These are phyloP conservation scores for Xylariaceae sp. DNA, from an alignment of 2,329 filamentous ascomycete genomes.

Conservation along the genomic window DNA sequence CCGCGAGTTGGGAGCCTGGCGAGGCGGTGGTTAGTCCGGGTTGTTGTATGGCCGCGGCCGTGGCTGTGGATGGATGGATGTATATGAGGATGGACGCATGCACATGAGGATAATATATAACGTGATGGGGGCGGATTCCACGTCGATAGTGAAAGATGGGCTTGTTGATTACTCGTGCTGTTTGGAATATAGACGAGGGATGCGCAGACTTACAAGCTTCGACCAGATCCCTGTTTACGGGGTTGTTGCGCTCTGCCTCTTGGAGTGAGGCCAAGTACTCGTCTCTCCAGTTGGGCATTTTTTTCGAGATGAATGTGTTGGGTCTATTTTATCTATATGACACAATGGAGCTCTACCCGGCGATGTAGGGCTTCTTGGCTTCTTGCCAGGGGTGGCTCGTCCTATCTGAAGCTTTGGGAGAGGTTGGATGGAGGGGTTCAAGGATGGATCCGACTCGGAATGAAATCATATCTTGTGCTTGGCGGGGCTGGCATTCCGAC, in stretches of 20 bases:
- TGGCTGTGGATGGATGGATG: background rate
- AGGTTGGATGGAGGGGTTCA: no score
- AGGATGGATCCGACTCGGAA: no score
- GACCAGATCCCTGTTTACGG: conserved; percentile 63
- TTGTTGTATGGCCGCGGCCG: conserved; percentile 1
- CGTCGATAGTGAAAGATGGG: no score
- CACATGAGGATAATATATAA: background rate
- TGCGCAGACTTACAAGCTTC: conserved; percentile 62
- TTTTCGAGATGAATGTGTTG: no score
- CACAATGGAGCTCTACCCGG: no score
- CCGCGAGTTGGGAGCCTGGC: conserved; percentile 34
- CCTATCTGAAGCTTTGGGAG: no score
- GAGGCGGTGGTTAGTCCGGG: background rate
- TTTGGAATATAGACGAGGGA: background rate
- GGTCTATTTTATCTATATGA: no score
- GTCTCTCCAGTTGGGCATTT: conserved; percentile 66
- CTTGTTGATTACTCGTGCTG: background rate
- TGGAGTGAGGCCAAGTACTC: conserved; percentile 75
- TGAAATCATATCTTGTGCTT: no score
- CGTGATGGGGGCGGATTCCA: background rate
- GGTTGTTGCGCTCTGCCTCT: conserved; percentile 64
- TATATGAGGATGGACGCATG: background rate
- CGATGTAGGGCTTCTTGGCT: no score
- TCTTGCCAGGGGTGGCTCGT: no score
- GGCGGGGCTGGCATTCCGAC: no score